A percentile compares a stretch with the other conserved stretches of the same genome.
phyloP scores from a whole-genome alignment of 352 stramenopile species.

The Phytophthora vignae region DNA sequence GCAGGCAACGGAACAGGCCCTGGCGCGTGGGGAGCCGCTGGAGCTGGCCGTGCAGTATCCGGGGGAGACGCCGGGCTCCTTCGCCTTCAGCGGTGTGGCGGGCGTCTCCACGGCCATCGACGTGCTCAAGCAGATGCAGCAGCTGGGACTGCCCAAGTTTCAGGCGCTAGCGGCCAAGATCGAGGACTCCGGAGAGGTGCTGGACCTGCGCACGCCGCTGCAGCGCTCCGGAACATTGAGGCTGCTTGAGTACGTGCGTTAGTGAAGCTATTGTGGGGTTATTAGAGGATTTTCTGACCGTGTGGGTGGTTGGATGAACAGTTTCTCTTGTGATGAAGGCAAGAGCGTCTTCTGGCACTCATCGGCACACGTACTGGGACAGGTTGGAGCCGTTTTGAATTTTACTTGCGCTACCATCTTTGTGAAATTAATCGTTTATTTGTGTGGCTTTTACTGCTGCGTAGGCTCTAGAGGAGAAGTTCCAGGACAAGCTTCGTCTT shows the following conservation, averaged over 20 bases:
- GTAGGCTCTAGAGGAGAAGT: conserved; percentile 97
- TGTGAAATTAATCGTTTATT: too few relatives aligned
- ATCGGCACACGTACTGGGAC: conserved; percentile 98
- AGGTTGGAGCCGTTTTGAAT: conserved; percentile 29
- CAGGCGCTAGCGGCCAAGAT: conserved; percentile 63
- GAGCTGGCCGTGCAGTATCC: conserved; percentile 54
- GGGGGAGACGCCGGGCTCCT: conserved; percentile 22
- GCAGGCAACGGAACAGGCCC: conserved; percentile 10
- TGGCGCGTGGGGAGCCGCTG: conserved; percentile 39
- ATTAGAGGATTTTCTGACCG: neutral
- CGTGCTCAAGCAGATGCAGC: conserved; percentile 66
- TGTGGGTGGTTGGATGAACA: conserved; percentile 23
- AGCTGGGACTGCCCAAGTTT: conserved; percentile 61
- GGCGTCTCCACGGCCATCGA: conserved; percentile 66
- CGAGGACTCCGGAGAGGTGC: conserved; percentile 46
- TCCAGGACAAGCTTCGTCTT: conserved; percentile 96
- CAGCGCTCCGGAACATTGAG: conserved; percentile 53
- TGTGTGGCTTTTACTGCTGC: neutral
- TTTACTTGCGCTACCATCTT: too few relatives aligned
- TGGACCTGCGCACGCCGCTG: conserved; percentile 64
- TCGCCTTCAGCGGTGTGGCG: conserved; percentile 54
- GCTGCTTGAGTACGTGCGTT: conserved; percentile 66
- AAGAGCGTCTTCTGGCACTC: conserved; percentile 98
- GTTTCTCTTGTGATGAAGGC: conserved; percentile 73
- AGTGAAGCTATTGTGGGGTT: neutral